Percentiles rank a stretch among this genome's conserved stretches.
These are phyloP conservation scores for Ogataea populi-albae DNA, from an alignment of 805 yeast genomes.

Conservation along the genomic window DNA sequence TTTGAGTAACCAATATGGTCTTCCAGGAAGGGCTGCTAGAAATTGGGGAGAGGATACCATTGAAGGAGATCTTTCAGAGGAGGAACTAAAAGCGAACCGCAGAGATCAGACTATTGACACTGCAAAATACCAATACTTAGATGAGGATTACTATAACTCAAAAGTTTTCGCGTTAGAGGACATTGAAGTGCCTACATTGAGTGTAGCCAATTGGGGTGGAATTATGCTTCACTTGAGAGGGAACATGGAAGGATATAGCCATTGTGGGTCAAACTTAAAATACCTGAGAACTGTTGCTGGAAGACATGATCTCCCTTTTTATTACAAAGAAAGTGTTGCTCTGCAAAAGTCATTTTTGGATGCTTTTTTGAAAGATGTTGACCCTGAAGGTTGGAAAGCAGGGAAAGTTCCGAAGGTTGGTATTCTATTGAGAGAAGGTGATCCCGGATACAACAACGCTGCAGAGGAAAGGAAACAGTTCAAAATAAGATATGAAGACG, in stretches of 20 bases:
- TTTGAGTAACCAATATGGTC: constrained; percentile 8
- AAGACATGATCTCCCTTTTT: constrained; percentile 12
- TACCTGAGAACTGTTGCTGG: constrained; percentile 11
- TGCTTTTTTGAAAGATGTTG: constrained; percentile 7
- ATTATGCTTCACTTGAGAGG: constrained; percentile 12
- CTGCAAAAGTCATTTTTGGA: constrained; percentile 10
- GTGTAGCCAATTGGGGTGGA: constrained; percentile 15
- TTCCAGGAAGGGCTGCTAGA: constrained; percentile 8
- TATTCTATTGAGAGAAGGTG: constrained; percentile 8
- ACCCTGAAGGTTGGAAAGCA: constrained; percentile 6
- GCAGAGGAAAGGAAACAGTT: constrained; percentile 1
- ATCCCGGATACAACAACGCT: constrained; percentile 6
- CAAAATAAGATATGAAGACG: constrained; percentile 10
- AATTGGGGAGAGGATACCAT: constrained; percentile 10
- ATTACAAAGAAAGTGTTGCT: constrained; percentile 8
- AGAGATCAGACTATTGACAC: constrained; percentile 11
- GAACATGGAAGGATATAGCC: constrained; percentile 9
- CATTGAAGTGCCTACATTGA: constrained; percentile 10
- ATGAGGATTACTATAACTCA: constrained; percentile 9
- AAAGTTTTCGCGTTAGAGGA: constrained; percentile 8
- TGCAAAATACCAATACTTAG: constrained; percentile 9
- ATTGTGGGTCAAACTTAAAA: constrained; percentile 6
- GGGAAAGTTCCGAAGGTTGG: constrained; percentile 10
- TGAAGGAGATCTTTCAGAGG: constrained; percentile 9
- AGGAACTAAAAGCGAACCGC: constrained; percentile 8